A percentile compares a stretch with the other conserved stretches of the same genome.
Conservation (phyloP, 2,329 filamentous ascomycete genomes). For the Hirsutella rhossiliensis region DNA sequence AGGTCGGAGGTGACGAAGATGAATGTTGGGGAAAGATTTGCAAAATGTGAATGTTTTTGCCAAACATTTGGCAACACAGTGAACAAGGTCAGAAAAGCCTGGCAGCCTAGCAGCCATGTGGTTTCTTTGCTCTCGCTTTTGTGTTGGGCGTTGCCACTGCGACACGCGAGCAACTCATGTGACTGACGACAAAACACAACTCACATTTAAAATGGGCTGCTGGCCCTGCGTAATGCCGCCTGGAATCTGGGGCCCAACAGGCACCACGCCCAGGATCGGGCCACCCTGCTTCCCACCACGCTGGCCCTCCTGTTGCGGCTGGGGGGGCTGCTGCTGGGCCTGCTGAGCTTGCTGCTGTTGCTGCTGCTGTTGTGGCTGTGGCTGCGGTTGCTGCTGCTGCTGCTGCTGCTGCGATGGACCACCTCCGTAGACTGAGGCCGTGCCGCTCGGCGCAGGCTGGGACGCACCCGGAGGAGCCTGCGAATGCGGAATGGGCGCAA, state of each 20-base stretch:
- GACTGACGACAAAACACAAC: conserved; percentile 14
- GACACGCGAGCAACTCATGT: background rate
- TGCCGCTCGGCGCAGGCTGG: conserved; percentile 46
- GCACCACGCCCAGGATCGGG: conserved; percentile 36
- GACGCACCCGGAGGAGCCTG: conserved; percentile 37
- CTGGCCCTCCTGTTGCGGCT: conserved; percentile 37
- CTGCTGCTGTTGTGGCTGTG: conserved; percentile 21
- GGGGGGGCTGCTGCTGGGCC: conserved; percentile 29
- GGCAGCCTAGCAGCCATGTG: too few species aligned
- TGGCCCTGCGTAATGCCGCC: conserved; percentile 28
- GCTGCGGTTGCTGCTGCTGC: background rate
- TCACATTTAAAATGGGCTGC: conserved; percentile 38
- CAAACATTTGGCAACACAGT: too few species aligned
- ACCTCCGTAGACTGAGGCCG: conserved; percentile 56
- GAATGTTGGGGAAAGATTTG: too few species aligned
- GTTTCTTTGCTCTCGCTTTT: too few species aligned
- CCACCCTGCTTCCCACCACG: conserved; percentile 31
- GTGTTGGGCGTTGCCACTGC: too few species aligned
- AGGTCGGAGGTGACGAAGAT: too few species aligned
- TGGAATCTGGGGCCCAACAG: conserved; percentile 24
- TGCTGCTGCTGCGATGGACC: conserved; percentile 40
- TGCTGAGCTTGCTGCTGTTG: background rate
- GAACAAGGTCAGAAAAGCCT: too few species aligned
- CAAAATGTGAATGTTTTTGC: too few species aligned
- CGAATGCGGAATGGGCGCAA: conserved; percentile 39